Percentiles rank a stretch among this genome's conserved stretches.
Conservation (phyloP, 108 stramenopile species). For the Phaeodactylum tricornutum region DNA sequence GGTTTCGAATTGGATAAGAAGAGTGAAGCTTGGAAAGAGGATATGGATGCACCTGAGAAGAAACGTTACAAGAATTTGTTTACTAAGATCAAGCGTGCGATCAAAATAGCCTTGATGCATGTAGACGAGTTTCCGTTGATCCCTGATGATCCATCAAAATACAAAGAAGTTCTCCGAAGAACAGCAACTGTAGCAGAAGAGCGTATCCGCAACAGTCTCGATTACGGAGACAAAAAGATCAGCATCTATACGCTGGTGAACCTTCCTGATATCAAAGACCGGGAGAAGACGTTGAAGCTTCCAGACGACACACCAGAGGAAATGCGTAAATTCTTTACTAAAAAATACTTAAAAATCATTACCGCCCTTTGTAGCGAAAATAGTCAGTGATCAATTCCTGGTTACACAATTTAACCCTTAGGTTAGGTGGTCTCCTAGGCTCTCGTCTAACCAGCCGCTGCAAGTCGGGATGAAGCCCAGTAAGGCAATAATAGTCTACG, state of each 20-base stretch:
- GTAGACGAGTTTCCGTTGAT: neutral
- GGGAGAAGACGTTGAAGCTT: neutral
- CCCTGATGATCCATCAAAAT: neutral
- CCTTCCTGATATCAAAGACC: neutral
- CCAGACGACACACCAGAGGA: neutral
- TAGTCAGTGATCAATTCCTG: no score
- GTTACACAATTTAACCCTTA: no score
- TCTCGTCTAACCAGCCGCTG: no score
- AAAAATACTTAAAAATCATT: neutral
- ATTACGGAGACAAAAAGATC: neutral
- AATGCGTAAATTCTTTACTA: neutral
- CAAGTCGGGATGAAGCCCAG: no score
- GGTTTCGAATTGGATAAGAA: conserved; percentile 2
- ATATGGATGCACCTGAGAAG: neutral
- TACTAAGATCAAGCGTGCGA: neutral
- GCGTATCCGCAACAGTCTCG: neutral
- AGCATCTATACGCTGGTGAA: neutral
- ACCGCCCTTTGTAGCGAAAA: no score
- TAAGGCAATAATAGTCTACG: no score
- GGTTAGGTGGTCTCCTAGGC: no score
- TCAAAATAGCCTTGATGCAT: neutral
- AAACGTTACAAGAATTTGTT: neutral
- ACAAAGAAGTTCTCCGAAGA: conserved; percentile 1
- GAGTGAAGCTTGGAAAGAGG: neutral
- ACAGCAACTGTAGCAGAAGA: neutral